Evolutionary conservation across 2,329 filamentous ascomycete genomes (phyloP), one percentile per base, ranked within the genome.

Genomic region (Botryosphaeria dothidea): DNA sequence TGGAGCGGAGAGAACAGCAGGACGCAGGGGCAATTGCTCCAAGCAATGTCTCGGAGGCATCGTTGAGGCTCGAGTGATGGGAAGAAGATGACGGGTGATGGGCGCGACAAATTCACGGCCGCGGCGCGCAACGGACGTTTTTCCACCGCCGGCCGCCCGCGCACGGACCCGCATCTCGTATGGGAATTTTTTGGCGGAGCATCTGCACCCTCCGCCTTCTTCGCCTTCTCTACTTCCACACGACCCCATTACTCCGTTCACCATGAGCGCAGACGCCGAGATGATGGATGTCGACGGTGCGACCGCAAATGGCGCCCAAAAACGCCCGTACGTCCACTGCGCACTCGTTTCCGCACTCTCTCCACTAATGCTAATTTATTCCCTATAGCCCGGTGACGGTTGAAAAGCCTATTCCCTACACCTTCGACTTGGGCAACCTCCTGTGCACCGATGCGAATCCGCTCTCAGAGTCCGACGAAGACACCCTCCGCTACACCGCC

Each of bases 371-470:
- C 52, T 58, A 11, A 65, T 19, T 7, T n/a, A 13, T 36, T 15
- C 11, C 21, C 6, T 13, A 4, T 49, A 78, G 76, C 34, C 71
- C 73, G n/a, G 67, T 76, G 29, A 73, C 67, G 17, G 76, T 81
- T 56, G 72, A 89, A 67, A 96, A 96, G 80, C 90, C 92, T 4
- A 96, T 91, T 6, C 93, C 93, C 9, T 96, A 96, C 83, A 93
- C 88, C 70, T 97, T 96, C 82, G 93, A 97, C 78, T 89, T 97
- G 45, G 90, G 93, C 70, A 88, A 96, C 75, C 89, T 98, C 62
- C 86, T 96, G 75, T 90, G 88, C 78, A 89, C 89, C 74, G 95
- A 98, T 80, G 87, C 93, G 43, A 98, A 97, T 80, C 92, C 94
- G 2, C 82, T 95, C 60, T 81, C 85, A 56, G 79, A 88, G 68